Evolutionary conservation across 805 yeast species (phyloP).

Genomic region (Ogataea nakhonphanomensis): DNA sequence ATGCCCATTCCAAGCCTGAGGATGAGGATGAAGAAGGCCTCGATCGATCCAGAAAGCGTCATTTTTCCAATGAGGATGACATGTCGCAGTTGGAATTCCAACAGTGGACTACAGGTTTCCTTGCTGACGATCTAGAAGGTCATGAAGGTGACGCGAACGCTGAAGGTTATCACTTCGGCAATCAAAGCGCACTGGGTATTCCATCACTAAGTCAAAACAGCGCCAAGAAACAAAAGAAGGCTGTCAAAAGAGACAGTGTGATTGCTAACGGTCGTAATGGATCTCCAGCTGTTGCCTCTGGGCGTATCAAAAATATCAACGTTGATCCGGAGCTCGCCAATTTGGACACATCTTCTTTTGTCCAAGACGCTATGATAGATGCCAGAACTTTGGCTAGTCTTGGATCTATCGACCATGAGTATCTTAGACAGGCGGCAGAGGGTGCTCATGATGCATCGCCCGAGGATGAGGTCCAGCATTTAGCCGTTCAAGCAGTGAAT

Average conservation of each 20-base stretch:
- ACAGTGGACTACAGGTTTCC: conserved; percentile 51
- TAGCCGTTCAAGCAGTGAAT: conserved; percentile 32
- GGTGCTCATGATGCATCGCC: conserved; percentile 19
- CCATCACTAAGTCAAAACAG: conserved; percentile 13
- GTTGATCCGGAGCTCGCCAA: conserved; percentile 61
- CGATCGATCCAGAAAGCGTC: conserved; percentile 33
- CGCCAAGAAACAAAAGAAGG: conserved; percentile 12
- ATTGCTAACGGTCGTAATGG: background rate
- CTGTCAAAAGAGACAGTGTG: conserved; percentile 8
- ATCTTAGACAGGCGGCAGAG: conserved; percentile 27
- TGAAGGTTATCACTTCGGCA: conserved; percentile 12
- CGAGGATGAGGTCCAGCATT: conserved; percentile 29
- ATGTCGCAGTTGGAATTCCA: conserved; percentile 46
- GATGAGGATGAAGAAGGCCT: conserved; percentile 70
- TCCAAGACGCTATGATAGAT: conserved; percentile 67
- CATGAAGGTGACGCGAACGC: conserved; percentile 18
- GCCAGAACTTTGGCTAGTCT: conserved; percentile 59
- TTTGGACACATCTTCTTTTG: conserved; percentile 45
- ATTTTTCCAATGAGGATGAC: conserved; percentile 39
- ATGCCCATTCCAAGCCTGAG: conserved; percentile 31
- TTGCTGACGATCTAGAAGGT: conserved; percentile 40
- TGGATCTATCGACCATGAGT: conserved; percentile 32
- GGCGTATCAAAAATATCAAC: conserved; percentile 27
- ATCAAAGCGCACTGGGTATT: conserved; percentile 15
- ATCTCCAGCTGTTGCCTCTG: background rate